These are phyloP conservation scores for Somion occarium DNA, from an alignment of 1,284 basidiomycete species.

Conservation along the genomic window DNA sequence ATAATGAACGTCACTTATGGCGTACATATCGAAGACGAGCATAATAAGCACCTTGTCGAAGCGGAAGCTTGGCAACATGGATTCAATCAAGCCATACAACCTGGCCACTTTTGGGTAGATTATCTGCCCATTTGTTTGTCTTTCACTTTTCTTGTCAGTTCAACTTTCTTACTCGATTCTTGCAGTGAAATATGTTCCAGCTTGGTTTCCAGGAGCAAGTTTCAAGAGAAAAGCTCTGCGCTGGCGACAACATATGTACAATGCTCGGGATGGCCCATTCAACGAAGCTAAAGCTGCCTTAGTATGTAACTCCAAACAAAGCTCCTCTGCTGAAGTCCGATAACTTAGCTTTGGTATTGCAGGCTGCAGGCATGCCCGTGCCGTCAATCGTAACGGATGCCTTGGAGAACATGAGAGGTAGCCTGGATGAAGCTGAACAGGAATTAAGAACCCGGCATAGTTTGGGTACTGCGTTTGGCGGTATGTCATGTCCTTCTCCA, in stretches of 20 bases:
- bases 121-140: background rate
- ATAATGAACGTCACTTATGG: constrained; percentile 21
- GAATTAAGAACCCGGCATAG: background rate
- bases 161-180: background rate
- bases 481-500: background rate
- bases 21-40: constrained; percentile 18
- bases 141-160: background rate
- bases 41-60: constrained; percentile 4
- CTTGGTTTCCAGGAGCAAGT: constrained; percentile 25
- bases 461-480: background rate
- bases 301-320: too few relatives aligned
- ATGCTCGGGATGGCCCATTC: constrained; percentile 11
- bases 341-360: too few relatives aligned
- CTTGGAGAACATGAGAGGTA: background rate
- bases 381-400: background rate
- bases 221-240: constrained; percentile 22
- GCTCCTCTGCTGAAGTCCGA: too few relatives aligned
- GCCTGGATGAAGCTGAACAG: background rate
- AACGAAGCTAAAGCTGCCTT: constrained; percentile 12
- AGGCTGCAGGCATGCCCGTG: too few relatives aligned
- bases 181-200: constrained; percentile 17
- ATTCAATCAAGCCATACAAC: background rate
- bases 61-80: background rate
- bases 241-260: constrained; percentile 9
- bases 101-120: background rate